Evolutionary conservation across 345 rosid species (phyloP), one percentile per base, ranked within the genome.

Genomic region (Dimocarpus longan): DNA sequence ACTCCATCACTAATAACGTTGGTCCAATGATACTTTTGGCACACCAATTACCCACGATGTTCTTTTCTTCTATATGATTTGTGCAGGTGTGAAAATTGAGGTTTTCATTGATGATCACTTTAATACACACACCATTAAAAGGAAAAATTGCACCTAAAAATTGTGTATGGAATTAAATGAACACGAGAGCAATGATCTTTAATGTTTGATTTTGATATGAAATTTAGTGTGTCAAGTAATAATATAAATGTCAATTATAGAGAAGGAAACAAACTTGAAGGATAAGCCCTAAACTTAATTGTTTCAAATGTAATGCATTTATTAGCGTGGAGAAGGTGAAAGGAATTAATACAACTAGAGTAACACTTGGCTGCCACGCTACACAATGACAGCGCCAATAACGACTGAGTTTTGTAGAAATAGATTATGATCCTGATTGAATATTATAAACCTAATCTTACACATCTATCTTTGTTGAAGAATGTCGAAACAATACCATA

Each of bases 301-400:
- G 26, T 81, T 75, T 32, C 75, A 66, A 76, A 77, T 77, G 65
- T 64, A 64, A 69, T 52, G 84, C 89, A 86, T 86, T 86, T 84
- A 84, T 75, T 78, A 77, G 13, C 37, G 19, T 59, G 59, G 44
- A 70, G 78, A 68, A 75, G 80, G 39, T 65, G 79, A 60, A 48
- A 57, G 10, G 75, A 37, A 50, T 79, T 65, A 72, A 76, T 72
- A 52, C 70, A 42, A 46, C 10, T 40, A 43, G 60, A 42, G 19
- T 70, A 63, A 63, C 37, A 73, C 7, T 32, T 22, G 81, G 10
- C 71, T 66, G 74, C 78, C 86, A 48, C 46, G 24, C 74, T 68
- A 48, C 62, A 70, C 46, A 80, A 72, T 80, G 76, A 76, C 65
- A 64, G 57, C 63, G 22, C 44, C 71, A 59, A 56, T 68, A 57